phyloP scores from a whole-genome alignment of 768 basidiomycete genomes.

The Mycena olivaceomarginata region DNA sequence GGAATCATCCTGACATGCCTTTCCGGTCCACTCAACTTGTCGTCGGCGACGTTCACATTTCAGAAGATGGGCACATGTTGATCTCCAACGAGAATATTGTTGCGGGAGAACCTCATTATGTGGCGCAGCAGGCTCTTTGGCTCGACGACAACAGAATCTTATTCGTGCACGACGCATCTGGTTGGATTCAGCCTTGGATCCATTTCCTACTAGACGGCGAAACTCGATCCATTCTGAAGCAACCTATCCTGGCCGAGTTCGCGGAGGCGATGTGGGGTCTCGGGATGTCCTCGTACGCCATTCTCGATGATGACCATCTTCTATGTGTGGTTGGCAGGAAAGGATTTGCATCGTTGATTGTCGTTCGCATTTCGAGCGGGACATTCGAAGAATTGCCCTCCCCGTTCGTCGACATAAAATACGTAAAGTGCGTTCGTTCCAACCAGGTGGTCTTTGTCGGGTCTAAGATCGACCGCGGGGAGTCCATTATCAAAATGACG shows the following conservation, averaged over 20 bases:
- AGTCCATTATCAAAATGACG: constrained; percentile 18
- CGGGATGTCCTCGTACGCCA: constrained; percentile 27
- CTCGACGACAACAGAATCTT: constrained; percentile 13
- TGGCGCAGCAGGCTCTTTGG: constrained; percentile 31
- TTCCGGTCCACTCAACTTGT: constrained; percentile 29
- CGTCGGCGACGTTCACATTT: not conserved
- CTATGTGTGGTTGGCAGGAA: constrained; percentile 3
- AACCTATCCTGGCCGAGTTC: constrained; percentile 19
- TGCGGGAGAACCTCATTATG: constrained; percentile 19
- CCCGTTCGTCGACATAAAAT: constrained; percentile 28
- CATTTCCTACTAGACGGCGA: constrained; percentile 3
- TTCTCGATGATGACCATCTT: constrained; percentile 23
- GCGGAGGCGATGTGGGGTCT: constrained; percentile 33
- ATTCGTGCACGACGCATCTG: constrained; percentile 23
- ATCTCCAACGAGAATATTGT: constrained; percentile 2
- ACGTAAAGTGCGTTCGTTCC: constrained; percentile 3
- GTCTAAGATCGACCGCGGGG: constrained; percentile 15
- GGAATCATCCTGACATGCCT: constrained; percentile 33
- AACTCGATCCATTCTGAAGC: constrained; percentile 12
- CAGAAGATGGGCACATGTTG: not conserved
- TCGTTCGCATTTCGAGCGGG: constrained; percentile 18
- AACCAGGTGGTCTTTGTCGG: constrained; percentile 25
- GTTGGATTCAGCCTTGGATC: constrained; percentile 34
- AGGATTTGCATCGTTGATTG: constrained; percentile 14
- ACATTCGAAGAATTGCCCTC: constrained; percentile 25